Conservation (phyloP, 2,329 filamentous ascomycete genomes). For the Cladosporium oxysporum region DNA sequence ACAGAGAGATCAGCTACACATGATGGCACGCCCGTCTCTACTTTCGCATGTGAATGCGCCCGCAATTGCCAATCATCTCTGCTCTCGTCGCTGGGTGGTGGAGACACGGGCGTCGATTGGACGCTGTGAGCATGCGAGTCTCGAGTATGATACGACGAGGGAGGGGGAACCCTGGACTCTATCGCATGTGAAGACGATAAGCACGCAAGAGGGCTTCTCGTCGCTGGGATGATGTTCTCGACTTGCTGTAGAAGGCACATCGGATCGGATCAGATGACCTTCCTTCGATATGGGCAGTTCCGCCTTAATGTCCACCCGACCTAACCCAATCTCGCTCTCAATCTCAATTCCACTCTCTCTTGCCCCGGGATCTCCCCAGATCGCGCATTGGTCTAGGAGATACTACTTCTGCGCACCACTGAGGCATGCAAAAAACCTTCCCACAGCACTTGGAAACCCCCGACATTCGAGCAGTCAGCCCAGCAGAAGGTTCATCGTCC, state of each 20-base stretch:
- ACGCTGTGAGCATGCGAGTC: slow-evolving; percentile 1
- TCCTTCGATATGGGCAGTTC: background rate
- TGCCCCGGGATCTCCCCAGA: background rate
- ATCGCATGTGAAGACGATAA: background rate
- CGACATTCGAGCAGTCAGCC: background rate
- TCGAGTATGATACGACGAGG: background rate
- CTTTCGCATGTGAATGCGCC: slow-evolving; percentile 1
- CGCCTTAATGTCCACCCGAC: background rate
- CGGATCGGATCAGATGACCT: background rate
- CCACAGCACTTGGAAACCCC: too few species aligned
- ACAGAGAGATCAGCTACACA: background rate
- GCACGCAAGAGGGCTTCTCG: background rate
- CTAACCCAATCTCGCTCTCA: background rate
- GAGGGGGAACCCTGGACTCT: background rate
- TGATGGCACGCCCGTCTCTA: background rate
- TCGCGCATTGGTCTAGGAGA: background rate
- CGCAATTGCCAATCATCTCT: background rate
- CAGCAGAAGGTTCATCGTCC: background rate
- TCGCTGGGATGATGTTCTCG: background rate
- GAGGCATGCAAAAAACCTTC: background rate
- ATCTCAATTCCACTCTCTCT: background rate
- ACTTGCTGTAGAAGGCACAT: background rate
- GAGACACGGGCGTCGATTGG: background rate
- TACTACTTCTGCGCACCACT: background rate
- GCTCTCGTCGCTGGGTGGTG: background rate